Conservation (phyloP, 352 stramenopile species). For the Saprolegnia diclina region DNA sequence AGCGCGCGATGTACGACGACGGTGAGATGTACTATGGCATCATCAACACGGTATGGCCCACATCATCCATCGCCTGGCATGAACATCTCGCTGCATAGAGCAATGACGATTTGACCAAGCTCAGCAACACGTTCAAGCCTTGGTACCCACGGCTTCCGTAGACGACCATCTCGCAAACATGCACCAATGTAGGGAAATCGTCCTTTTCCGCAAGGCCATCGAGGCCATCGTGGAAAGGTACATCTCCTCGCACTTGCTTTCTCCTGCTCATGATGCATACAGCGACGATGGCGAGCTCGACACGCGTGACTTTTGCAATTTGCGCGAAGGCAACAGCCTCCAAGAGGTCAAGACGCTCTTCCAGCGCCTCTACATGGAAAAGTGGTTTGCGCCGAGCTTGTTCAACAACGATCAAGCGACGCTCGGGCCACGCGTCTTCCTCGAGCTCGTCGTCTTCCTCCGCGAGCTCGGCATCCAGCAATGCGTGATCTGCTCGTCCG, state of each 20-base stretch:
- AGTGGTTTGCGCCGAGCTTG: slow-evolving; percentile 54
- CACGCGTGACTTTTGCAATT: slow-evolving; percentile 58
- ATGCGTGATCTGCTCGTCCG: slow-evolving; percentile 68
- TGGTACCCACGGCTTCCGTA: slow-evolving; percentile 29
- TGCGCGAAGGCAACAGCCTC: slow-evolving; percentile 62
- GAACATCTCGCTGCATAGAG: slow-evolving; percentile 35
- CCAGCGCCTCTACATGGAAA: slow-evolving; percentile 53
- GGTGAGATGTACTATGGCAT: slow-evolving; percentile 75
- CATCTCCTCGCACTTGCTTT: not conserved
- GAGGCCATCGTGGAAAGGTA: slow-evolving; percentile 74
- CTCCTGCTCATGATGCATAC: not conserved
- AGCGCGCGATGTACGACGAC: slow-evolving; percentile 71
- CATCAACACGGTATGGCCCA: slow-evolving; percentile 57
- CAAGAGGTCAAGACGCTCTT: slow-evolving; percentile 61
- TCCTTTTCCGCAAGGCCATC: slow-evolving; percentile 75
- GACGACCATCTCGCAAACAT: not conserved
- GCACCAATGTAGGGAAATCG: slow-evolving; percentile 48
- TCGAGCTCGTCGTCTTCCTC: slow-evolving; percentile 69
- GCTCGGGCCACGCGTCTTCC: slow-evolving; percentile 57
- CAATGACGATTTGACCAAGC: slow-evolving; percentile 65
- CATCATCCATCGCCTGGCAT: not conserved
- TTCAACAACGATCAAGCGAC: slow-evolving; percentile 44
- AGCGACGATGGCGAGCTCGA: slow-evolving; percentile 64
- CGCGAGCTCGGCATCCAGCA: slow-evolving; percentile 71
- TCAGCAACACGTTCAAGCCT: slow-evolving; percentile 67